Base-by-base conservation (phyloP, 805 yeast species). In the Ogataea methanolica region DNA sequence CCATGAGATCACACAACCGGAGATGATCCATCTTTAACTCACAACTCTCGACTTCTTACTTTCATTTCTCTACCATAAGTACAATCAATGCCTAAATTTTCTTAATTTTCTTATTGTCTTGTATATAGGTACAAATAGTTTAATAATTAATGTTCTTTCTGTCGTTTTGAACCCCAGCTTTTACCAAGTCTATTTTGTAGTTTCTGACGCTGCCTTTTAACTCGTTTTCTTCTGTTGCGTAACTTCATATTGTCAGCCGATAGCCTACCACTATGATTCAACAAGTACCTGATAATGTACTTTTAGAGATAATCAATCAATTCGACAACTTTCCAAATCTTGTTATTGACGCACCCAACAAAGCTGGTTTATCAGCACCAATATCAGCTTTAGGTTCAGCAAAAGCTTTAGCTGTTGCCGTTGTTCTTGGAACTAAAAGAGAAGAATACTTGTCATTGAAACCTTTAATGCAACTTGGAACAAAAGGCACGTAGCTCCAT, bases 261-360 rank as follows among this genome's bases (percentile, higher is more conserved):
- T 43, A 92, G 78, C 48, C 83, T 80, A 3, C 96, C 97, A 0
- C 91, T 76, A 56, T 85, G 89, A 41, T 71, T 72, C 45, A 85
- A 55, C 19, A 85, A 64, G 1, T 82, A 71, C 59, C 75, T 81
- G 36, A 82, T 66, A n/a, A 84, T 58, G 35, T 80, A 82, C 58
- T 80, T 84, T 61, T 83, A 82, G 46, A 91, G 59, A 31, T 78
- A 73, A 56, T 76, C 59, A 2, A 83, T 71, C 38, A 91, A 67
- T 54, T 91, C 97, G 45, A 80, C 70, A 42, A 79, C 70, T 1
- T 90, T 80, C 87, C 95, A 84, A 5, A 85, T 75, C 69, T 79
- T 79, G 62, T 85, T 81, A 34, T 26, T 26, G 39, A 34, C 7
- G 82, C 82, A 34, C 96, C 94, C 96, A 88, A 79, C 31, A 85